Evolutionary conservation across 257 asterid species (phyloP).

Genomic region (Mitragyna speciosa): DNA sequence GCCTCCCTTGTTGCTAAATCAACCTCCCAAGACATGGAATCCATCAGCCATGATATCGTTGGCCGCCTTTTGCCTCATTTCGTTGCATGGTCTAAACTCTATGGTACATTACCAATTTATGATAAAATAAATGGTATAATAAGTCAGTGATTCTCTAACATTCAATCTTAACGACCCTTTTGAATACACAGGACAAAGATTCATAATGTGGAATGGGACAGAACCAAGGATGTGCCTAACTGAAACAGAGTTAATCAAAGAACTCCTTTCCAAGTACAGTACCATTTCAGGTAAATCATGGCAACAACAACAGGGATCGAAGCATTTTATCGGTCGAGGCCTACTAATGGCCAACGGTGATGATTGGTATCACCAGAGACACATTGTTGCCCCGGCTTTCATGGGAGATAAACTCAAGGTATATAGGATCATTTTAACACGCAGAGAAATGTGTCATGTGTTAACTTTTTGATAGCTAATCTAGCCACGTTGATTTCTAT

Average conservation of each 20-base stretch:
- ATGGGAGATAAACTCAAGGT: constrained; percentile 87
- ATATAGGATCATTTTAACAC: neutral
- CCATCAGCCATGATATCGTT: constrained; percentile 71
- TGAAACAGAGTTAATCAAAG: constrained; percentile 64
- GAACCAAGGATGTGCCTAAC: constrained; percentile 86
- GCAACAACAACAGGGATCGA: constrained; percentile 78
- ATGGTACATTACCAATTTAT: constrained; percentile 41
- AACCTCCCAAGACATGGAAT: constrained; percentile 62
- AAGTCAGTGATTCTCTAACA: too few relatives aligned
- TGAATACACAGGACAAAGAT: constrained; percentile 60
- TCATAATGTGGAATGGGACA: constrained; percentile 74
- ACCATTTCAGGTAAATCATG: constrained; percentile 76
- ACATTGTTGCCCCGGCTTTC: constrained; percentile 90
- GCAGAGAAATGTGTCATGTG: neutral
- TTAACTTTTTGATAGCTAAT: neutral
- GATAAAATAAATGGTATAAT: too few relatives aligned
- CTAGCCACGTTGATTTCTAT: neutral
- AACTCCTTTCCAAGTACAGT: constrained; percentile 65
- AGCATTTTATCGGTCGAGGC: constrained; percentile 84
- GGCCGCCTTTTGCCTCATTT: constrained; percentile 83
- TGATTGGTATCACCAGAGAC: constrained; percentile 86
- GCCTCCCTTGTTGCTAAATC: constrained; percentile 60
- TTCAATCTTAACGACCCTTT: neutral
- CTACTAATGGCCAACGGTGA: constrained; percentile 90
- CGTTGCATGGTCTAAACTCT: constrained; percentile 66